Base-by-base conservation (phyloP, 1,139 yeast species). In the Sugiyamaella novakii region DNA sequence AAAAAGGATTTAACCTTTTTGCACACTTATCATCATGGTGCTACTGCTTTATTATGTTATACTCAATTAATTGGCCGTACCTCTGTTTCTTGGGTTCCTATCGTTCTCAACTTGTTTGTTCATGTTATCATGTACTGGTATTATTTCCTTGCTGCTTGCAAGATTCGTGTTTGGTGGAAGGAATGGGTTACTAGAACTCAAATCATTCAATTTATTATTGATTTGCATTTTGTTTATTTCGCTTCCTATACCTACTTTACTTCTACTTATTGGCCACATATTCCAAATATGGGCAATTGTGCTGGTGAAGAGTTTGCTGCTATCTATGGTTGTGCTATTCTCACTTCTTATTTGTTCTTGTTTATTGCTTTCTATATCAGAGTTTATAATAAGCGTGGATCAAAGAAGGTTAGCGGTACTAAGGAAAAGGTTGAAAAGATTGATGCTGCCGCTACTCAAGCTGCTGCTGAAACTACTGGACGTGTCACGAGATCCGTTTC, bases 61-160 rank as follows among this genome's bases (percentile, higher is more conserved):
- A 86, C 96, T 47, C 98, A 92, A 74, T 78, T 92, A 64, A 80
- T 86, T 55, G 98, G 98, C 54, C 73, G 77, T 55, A 92, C 98
- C 44, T 80, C 97, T 7, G 95, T 73, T 56, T 89, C 89, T 59
- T 92, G 98, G 97, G 97, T 92, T 46, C 95, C 95, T 54, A 92
- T 92, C 67, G 68, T 83, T 29, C 77, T 92, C 65, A 92, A 92
- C 76, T 77, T 92, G 71, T 87, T 82, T 52, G 98, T 92, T 43
- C 98, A 92, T 67, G 96, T 92, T 45, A 84, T 92, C 59, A 92
- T 92, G 98, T 92, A 92, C 80, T 92, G 91, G 87, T 92, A 92
- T 79, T 92, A 92, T 77, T 91, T 89, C 79, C 77, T 92, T 64
- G 79, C 92, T 59, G 88, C 98, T 14, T 80, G 96, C 69, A 96